These are phyloP conservation scores for Neurospora tetrasperma DNA, from an alignment of 495 filamentous ascomycete genomes.

Conservation along the genomic window DNA sequence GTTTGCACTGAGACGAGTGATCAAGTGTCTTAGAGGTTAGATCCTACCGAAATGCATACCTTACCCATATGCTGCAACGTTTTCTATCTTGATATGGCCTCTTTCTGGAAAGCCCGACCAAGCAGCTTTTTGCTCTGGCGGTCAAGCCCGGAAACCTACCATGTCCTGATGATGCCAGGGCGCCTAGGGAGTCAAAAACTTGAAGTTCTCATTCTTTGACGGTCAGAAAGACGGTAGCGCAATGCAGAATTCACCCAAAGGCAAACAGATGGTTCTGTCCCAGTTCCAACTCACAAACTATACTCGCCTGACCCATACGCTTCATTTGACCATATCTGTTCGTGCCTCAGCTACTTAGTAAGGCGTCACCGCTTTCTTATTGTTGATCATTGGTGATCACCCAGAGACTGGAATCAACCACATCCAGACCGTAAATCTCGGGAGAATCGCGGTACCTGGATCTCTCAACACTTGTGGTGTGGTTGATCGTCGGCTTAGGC, in stretches of 20 bases:
- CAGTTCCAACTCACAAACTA: neutral
- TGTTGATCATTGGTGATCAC: neutral
- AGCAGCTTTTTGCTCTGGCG: neutral
- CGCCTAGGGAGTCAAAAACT: neutral
- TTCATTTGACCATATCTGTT: neutral
- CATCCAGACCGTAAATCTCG: neutral
- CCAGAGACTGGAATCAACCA: neutral
- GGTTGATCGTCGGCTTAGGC: neutral
- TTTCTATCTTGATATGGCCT: too few species aligned
- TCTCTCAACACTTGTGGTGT: neutral
- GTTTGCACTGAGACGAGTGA: too few species aligned
- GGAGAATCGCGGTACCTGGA: neutral
- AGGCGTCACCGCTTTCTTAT: neutral
- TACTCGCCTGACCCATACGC: neutral
- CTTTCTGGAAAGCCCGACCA: too few species aligned
- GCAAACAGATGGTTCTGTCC: neutral
- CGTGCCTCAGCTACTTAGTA: neutral
- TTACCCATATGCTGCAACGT: too few species aligned
- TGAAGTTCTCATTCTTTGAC: neutral
- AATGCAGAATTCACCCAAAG: neutral
- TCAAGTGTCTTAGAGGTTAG: too few species aligned
- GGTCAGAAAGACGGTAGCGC: neutral
- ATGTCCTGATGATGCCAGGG: neutral
- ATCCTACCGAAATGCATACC: too few species aligned
- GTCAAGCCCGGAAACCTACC: neutral